A percentile compares a stretch with the other conserved stretches of the same genome.
phyloP scores from a whole-genome alignment of 805 yeast genomes.

The Candida odintsovae region DNA sequence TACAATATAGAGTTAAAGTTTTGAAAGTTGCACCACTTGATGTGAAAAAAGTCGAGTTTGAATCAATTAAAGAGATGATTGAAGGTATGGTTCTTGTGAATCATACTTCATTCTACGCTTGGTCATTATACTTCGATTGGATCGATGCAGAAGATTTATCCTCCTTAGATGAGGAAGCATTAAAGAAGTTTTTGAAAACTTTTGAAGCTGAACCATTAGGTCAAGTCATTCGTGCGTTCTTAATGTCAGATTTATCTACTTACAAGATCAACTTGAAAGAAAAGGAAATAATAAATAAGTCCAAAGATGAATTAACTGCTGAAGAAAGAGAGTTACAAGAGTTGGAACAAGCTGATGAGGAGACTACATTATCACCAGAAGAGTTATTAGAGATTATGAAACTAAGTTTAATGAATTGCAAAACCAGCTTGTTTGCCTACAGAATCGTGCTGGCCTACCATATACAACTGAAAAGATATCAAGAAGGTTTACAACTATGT shows the following conservation, averaged over 20 bases:
- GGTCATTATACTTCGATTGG: conserved; percentile 76
- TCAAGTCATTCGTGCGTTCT: conserved; percentile 53
- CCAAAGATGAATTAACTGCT: conserved; percentile 13
- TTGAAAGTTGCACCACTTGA: conserved; percentile 46
- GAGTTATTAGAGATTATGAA: conserved; percentile 44
- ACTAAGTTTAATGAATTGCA: conserved; percentile 43
- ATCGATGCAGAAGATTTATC: conserved; percentile 47
- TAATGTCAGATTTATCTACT: conserved; percentile 64
- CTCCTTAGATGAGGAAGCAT: conserved; percentile 39
- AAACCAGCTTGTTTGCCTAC: conserved; percentile 51
- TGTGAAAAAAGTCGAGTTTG: conserved; percentile 32
- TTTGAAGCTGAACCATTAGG: conserved; percentile 63
- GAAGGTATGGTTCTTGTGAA: conserved; percentile 70
- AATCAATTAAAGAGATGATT: conserved; percentile 47
- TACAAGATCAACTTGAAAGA: conserved; percentile 28
- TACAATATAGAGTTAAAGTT: conserved; percentile 51
- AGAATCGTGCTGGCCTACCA: conserved; percentile 60
- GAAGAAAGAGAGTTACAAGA: conserved; percentile 23
- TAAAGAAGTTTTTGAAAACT: conserved; percentile 46
- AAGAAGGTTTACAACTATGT: conserved; percentile 53
- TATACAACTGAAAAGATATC: conserved; percentile 56
- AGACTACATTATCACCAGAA: conserved; percentile 34
- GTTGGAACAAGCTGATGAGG: conserved; percentile 20
- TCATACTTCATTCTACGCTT: conserved; percentile 55
- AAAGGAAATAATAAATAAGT: conserved; percentile 11